Percentiles rank a stretch among this genome's conserved stretches.
phyloP scores from a whole-genome alignment of 345 rosid genomes.

The Boechera retrofracta region DNA sequence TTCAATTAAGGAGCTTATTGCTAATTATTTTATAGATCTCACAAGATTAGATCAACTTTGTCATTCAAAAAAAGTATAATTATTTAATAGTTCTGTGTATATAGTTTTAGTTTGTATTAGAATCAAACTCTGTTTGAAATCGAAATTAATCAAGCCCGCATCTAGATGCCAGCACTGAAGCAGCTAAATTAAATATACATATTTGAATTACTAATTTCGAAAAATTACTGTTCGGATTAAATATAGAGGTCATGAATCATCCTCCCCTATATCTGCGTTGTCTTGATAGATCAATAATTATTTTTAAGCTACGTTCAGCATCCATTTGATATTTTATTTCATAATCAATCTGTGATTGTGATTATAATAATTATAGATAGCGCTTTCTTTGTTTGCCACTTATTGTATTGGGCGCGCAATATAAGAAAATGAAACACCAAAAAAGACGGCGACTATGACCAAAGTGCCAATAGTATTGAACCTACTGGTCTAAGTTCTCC shows the following conservation, averaged over 20 bases:
- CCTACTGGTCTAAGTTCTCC: slow-evolving; percentile 19
- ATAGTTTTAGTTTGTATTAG: not conserved
- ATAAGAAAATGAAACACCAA: slow-evolving; percentile 13
- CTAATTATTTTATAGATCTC: too few species aligned
- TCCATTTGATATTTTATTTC: not conserved
- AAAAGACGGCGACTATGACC: slow-evolving; percentile 18
- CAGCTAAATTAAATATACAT: not conserved
- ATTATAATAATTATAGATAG: slow-evolving; percentile 27
- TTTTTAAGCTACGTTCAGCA: not conserved
- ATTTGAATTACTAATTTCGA: not conserved
- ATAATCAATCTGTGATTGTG: slow-evolving; percentile 20
- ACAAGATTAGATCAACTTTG: too few species aligned
- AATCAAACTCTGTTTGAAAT: slow-evolving; percentile 6
- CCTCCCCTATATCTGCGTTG: slow-evolving; percentile 28
- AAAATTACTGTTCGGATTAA: slow-evolving; percentile 1
- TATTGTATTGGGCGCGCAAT: slow-evolving; percentile 32
- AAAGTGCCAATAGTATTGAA: slow-evolving; percentile 16
- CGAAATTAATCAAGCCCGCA: not conserved
- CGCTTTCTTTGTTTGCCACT: slow-evolving; percentile 45
- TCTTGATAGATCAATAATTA: slow-evolving; percentile 17
- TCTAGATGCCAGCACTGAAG: slow-evolving; percentile 17
- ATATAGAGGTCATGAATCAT: slow-evolving; percentile 34
- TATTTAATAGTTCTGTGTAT: not conserved
- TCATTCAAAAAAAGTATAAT: not conserved
- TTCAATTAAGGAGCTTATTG: too few species aligned